Percentiles rank a stretch among this genome's conserved stretches.
phyloP scores from a whole-genome alignment of 148 eudicot species.

The Cornus kousa region DNA sequence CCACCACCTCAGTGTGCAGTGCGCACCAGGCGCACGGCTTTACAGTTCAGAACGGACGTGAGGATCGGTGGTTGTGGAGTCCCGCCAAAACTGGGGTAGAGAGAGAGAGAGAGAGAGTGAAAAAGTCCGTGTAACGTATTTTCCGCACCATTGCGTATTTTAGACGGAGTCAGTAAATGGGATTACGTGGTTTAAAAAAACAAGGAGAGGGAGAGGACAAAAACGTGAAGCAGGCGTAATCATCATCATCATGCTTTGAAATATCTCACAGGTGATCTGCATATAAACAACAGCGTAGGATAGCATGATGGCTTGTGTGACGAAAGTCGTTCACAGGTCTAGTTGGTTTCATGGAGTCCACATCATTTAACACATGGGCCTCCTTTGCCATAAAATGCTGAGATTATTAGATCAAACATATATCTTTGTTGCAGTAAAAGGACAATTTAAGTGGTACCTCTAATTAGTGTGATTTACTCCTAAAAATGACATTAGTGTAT shows the following conservation, averaged over 20 bases:
- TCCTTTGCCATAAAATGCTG: too few species aligned
- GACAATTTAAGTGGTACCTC: too few species aligned
- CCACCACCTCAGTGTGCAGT: neutral
- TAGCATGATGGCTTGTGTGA: neutral
- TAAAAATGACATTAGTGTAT: too few species aligned
- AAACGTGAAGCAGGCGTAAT: too few species aligned
- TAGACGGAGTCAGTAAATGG: constrained; percentile 7
- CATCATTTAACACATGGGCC: too few species aligned
- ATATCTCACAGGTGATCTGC: too few species aligned
- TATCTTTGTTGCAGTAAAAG: too few species aligned
- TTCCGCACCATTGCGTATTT: constrained; percentile 13
- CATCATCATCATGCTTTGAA: too few species aligned
- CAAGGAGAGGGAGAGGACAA: neutral
- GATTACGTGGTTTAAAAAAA: neutral
- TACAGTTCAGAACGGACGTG: neutral
- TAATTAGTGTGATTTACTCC: too few species aligned
- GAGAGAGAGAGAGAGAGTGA: neutral
- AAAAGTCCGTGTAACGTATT: constrained; percentile 11
- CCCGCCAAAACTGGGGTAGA: constrained; percentile 1
- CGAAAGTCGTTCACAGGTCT: too few species aligned
- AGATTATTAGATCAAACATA: too few species aligned
- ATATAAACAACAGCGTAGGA: neutral
- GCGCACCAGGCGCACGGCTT: constrained; percentile 18
- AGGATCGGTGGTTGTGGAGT: neutral
- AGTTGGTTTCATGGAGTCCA: too few species aligned